Evolutionary conservation across 139 green algal genomes (phyloP), one percentile per base, ranked within the genome.

Genomic region (Tetradesmus lagerheimii): DNA sequence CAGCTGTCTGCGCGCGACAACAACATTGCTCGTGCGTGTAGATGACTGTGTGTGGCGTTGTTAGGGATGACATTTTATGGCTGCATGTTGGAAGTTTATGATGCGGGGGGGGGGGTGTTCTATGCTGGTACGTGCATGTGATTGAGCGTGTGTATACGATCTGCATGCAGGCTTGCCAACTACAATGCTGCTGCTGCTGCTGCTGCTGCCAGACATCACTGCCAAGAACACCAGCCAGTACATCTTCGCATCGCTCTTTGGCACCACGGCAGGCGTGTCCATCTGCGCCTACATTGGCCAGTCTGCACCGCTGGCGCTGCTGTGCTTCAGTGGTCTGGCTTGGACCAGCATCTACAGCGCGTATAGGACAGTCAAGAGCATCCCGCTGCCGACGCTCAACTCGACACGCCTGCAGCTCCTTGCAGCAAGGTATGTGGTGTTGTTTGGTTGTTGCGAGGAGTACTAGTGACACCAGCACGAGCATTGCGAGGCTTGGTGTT

Each of bases 351-450:
- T 86, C 41, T 94, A 91, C 80, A 86, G 81, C 23, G 64, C 37
- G 1, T 86, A 91, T 67, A 74, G 83, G 23, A 89, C 87, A 4
- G 64, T 93, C 27, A 93, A 95, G 81, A 76, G 87, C 41, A 95
- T 97, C 35, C 95, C 95, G 0, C 91, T 97, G 38, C 79, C 92
- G n/a, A 97, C 94, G 1, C 91, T 97, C 85, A 97, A 96, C 89
- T 89, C 89, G 35, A 95, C 92, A 0, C 90, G 95, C 1, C 89
- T 97, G 47, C 92, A 95, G 90, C 84, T 96, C 80, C 91, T 96
- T 4, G 53, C 86, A 0, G 93, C 90, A 62, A 66, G 77, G 11
- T 93, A 38, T 27, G 66, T 23, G 18, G 16, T 77, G 85, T n/a
- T 20, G 16, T 57, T 12, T 18, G 45, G 45, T 57, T 57, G 6